These are phyloP conservation scores for Kuraishia molischiana DNA, from an alignment of 805 yeast species.

Conservation along the genomic window DNA sequence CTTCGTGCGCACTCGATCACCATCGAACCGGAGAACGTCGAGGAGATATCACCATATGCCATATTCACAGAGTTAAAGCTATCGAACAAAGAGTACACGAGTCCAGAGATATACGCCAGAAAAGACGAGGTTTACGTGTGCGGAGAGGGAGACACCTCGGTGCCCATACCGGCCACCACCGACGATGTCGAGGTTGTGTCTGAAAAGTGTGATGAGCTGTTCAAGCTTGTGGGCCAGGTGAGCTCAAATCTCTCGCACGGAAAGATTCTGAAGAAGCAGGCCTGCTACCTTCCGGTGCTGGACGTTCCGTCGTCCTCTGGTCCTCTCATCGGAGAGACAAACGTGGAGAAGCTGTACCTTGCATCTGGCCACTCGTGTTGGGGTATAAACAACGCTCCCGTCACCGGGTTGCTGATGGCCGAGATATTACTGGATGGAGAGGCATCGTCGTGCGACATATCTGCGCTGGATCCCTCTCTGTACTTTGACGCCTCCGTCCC, in stretches of 20 bases:
- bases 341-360: constrained; percentile 64
- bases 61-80: constrained; percentile 84
- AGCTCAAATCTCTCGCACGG: constrained; percentile 66
- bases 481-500: constrained; percentile 64
- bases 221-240: constrained; percentile 68
- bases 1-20: constrained; percentile 93
- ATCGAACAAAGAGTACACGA: constrained; percentile 57
- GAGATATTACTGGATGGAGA: constrained; percentile 82
- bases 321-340: constrained; percentile 90
- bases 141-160: constrained; percentile 92
- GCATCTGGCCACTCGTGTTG: constrained; percentile 97
- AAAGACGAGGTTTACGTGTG: constrained; percentile 94
- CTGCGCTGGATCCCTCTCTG: constrained; percentile 75
- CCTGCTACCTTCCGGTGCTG: constrained; percentile 90
- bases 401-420: constrained; percentile 88
- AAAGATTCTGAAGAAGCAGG: constrained; percentile 73
- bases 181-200: constrained; percentile 86
- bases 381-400: constrained; percentile 98
- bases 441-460: constrained; percentile 65
- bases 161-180: constrained; percentile 86
- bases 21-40: constrained; percentile 65
- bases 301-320: constrained; percentile 91
- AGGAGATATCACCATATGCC: constrained; percentile 81
- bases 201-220: constrained; percentile 82
- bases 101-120: constrained; percentile 93